These are phyloP conservation scores for Trypanosoma caninum DNA, from an alignment of 208 protist genomes.

Conservation along the genomic window DNA sequence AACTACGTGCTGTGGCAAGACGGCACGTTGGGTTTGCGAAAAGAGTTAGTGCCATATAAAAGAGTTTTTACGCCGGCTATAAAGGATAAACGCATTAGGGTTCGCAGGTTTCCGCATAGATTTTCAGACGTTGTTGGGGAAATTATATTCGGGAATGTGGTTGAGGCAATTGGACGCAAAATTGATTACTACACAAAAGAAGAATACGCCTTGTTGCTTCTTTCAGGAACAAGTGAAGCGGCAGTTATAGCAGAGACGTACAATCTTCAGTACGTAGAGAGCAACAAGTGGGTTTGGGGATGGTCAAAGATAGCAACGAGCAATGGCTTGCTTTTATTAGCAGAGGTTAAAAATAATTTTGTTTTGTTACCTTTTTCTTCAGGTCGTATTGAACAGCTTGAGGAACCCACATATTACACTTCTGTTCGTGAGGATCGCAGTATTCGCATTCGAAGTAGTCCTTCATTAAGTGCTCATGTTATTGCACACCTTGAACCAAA, in stretches of 20 bases:
- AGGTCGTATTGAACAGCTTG: slow-evolving; percentile 16
- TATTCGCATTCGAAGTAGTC: slow-evolving; percentile 51
- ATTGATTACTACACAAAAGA: slow-evolving; percentile 57
- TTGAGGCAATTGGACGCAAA: slow-evolving; percentile 53
- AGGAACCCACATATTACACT: slow-evolving; percentile 46
- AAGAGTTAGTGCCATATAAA: slow-evolving; percentile 47
- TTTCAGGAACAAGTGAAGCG: slow-evolving; percentile 29
- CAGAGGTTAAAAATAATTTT: slow-evolving; percentile 6
- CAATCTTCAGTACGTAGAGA: slow-evolving; percentile 29
- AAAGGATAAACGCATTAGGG: slow-evolving; percentile 40
- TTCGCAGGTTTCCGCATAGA: slow-evolving; percentile 63
- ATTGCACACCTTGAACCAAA: slow-evolving; percentile 57
- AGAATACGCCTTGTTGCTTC: slow-evolving; percentile 59
- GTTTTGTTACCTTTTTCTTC: background rate
- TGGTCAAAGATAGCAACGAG: slow-evolving; percentile 65
- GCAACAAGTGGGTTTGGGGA: slow-evolving; percentile 60
- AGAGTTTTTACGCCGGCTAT: slow-evolving; percentile 48
- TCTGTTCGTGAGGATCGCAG: slow-evolving; percentile 30
- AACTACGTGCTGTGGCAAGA: slow-evolving; percentile 54
- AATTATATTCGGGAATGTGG: slow-evolving; percentile 42
- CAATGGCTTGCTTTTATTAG: slow-evolving; percentile 46
- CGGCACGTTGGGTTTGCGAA: slow-evolving; percentile 36
- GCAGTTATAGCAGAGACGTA: slow-evolving; percentile 30
- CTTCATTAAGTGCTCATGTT: slow-evolving; percentile 30
- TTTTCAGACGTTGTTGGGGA: slow-evolving; percentile 69